phyloP scores from a whole-genome alignment of 176 grass and related monocot genomes.

The Hyparrhenia diplandra region DNA sequence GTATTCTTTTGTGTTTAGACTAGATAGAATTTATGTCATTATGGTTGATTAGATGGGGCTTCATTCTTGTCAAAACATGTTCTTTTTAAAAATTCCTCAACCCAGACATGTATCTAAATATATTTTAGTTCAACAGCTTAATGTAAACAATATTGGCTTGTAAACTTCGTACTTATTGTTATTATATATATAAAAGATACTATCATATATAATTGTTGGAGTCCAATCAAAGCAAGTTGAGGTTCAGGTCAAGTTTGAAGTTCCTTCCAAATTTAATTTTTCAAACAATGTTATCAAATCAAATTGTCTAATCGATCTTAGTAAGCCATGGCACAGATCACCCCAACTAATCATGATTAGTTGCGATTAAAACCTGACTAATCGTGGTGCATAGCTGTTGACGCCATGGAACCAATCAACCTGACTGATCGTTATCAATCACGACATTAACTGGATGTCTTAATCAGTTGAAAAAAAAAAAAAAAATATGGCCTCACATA shows the following conservation, averaged over 20 bases:
- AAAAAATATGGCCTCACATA: not conserved
- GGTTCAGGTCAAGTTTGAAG: not conserved
- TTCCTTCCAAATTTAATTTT: not conserved
- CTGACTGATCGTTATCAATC: too few relatives aligned
- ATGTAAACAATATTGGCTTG: not conserved
- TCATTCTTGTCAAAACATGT: not conserved
- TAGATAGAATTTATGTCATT: not conserved
- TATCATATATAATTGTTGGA: too few relatives aligned
- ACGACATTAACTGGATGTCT: too few relatives aligned
- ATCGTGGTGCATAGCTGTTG: too few relatives aligned
- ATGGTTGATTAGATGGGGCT: not conserved
- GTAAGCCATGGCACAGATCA: too few relatives aligned
- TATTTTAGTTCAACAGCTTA: not conserved
- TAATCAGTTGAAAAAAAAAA: too few relatives aligned
- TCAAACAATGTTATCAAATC: too few relatives aligned
- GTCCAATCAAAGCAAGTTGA: not conserved
- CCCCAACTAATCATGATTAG: too few relatives aligned
- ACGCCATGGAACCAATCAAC: too few relatives aligned
- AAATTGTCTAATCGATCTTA: too few relatives aligned
- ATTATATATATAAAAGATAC: not conserved
- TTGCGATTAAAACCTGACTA: too few relatives aligned
- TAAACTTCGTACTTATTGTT: not conserved
- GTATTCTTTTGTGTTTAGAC: not conserved
- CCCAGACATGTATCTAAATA: not conserved
- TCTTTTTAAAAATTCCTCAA: not conserved